Conservation (phyloP, 345 rosid species). For the Pistacia vera region DNA sequence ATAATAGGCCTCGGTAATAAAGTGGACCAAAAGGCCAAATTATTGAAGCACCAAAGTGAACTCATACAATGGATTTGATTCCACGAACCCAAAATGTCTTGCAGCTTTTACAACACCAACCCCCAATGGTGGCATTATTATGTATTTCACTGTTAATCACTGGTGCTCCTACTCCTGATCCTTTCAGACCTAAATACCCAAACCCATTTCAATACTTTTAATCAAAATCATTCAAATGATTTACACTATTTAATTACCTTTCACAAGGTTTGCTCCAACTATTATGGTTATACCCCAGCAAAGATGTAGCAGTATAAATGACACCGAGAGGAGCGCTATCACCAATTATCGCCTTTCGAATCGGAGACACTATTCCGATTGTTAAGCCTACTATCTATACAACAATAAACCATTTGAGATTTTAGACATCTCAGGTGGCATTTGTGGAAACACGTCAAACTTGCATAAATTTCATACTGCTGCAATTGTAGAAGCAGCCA, state of each 20-base stretch:
- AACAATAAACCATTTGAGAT: too few relatives aligned
- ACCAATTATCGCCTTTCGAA: slow-evolving; percentile 31
- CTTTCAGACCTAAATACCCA: slow-evolving; percentile 23
- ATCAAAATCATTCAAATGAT: background rate
- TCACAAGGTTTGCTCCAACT: slow-evolving; percentile 39
- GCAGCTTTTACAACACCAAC: slow-evolving; percentile 27
- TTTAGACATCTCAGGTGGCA: too few relatives aligned
- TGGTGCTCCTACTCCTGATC: background rate
- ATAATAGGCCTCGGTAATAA: too few relatives aligned
- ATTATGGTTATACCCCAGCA: slow-evolving; percentile 35
- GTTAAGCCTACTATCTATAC: slow-evolving; percentile 32
- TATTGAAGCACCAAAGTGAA: slow-evolving; percentile 35
- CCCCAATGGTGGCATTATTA: slow-evolving; percentile 30
- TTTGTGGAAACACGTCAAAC: too few relatives aligned
- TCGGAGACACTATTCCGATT: slow-evolving; percentile 26
- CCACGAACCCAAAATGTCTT: slow-evolving; percentile 16
- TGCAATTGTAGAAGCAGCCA: slow-evolving; percentile 31
- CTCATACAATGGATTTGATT: slow-evolving; percentile 21
- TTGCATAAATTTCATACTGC: slow-evolving; percentile 25
- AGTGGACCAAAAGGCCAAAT: too few relatives aligned
- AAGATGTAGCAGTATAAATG: slow-evolving; percentile 13
- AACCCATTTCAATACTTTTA: background rate
- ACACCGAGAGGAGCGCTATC: slow-evolving; percentile 30
- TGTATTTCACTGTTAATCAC: slow-evolving; percentile 16
- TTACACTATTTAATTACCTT: slow-evolving; percentile 6